Evolutionary conservation across 495 filamentous ascomycete genomes (phyloP).

Genomic region (Penicillium bialowiezense): DNA sequence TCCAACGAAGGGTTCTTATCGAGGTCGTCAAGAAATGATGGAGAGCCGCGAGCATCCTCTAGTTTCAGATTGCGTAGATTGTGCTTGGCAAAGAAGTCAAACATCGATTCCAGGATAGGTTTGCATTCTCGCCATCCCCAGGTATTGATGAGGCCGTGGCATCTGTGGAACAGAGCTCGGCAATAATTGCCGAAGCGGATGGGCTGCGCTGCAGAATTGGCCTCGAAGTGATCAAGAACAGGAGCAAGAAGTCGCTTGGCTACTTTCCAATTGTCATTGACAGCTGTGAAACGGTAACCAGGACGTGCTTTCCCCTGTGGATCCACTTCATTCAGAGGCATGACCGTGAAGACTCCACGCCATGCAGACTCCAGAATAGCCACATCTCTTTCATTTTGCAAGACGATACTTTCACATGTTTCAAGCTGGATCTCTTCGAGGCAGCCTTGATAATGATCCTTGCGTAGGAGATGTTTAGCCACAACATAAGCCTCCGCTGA

Average conservation of each 20-base stretch:
- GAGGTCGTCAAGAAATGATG: conserved; percentile 74
- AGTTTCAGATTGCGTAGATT: conserved; percentile 69
- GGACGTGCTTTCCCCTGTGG: conserved; percentile 56
- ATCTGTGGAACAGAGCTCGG: conserved; percentile 68
- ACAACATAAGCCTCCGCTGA: conserved; percentile 66
- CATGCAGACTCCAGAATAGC: conserved; percentile 65
- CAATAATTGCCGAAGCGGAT: conserved; percentile 80
- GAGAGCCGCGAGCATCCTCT: conserved; percentile 74
- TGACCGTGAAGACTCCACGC: conserved; percentile 67
- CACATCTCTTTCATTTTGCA: conserved; percentile 42
- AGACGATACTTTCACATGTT: conserved; percentile 8
- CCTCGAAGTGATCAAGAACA: conserved; percentile 62
- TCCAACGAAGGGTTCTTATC: conserved; percentile 58
- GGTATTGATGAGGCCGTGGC: conserved; percentile 69
- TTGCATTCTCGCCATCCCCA: conserved; percentile 90
- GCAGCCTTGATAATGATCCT: conserved; percentile 24
- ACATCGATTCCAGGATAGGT: conserved; percentile 71
- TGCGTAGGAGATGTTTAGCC: conserved; percentile 56
- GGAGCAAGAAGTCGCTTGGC: conserved; percentile 64
- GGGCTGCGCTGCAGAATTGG: conserved; percentile 49
- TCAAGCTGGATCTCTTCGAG: conserved; percentile 55
- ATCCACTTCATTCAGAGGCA: conserved; percentile 79
- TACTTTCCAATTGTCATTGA: conserved; percentile 69
- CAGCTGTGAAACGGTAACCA: conserved; percentile 50
- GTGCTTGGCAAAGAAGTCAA: conserved; percentile 85